Evolutionary conservation across 257 asterid genomes (phyloP), one percentile per base, ranked within the genome.

Genomic region (Ajuga chamaepitys): DNA sequence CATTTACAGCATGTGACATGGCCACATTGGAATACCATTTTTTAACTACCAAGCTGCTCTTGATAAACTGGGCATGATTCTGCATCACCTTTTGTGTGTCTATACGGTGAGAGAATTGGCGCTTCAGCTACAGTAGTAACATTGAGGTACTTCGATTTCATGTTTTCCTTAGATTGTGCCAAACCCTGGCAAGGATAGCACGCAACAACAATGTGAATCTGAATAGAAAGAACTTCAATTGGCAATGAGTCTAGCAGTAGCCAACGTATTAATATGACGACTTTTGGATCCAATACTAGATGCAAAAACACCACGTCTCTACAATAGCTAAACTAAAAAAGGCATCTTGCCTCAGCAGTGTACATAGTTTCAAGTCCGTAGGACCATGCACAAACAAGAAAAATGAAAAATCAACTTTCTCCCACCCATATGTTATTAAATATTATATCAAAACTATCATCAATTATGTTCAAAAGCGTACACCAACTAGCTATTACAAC

Each of bases 21-120:
- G 56, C 97, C 99, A 75, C 99, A 93, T 66, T 84, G 99, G 75
- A 89, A 93, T 63, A 93, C 99, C 97, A 93, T 89, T 82, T 82
- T 89, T 78, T 85, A 95, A 63, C 81, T 86, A 55, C 79, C 83
- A 56, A 93, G 95, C 79, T 83, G 83, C 76, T 93, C 97, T 66
- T 93, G 99, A 78, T 97, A 93, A 73, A 89, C 87, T 16, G 97
- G 99, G 79, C 99, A 93, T 37, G 85, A 67, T 67, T 78, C 91
- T 62, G 67, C 77, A 60, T 69, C 80, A 18, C 72, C 71, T 68
- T 64, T 82, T 25, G 73, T 59, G 67, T 62, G 37, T 56, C 70
- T 71, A 69, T 74, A 64, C 62, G 76, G 73, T 61, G 83, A 73
- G 54, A 60, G 61, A 18, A 18, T 66, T 28, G 70, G 64, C 18